These are phyloP conservation scores for Alternaria infectoria DNA, from an alignment of 2,329 filamentous ascomycete genomes.

Conservation along the genomic window DNA sequence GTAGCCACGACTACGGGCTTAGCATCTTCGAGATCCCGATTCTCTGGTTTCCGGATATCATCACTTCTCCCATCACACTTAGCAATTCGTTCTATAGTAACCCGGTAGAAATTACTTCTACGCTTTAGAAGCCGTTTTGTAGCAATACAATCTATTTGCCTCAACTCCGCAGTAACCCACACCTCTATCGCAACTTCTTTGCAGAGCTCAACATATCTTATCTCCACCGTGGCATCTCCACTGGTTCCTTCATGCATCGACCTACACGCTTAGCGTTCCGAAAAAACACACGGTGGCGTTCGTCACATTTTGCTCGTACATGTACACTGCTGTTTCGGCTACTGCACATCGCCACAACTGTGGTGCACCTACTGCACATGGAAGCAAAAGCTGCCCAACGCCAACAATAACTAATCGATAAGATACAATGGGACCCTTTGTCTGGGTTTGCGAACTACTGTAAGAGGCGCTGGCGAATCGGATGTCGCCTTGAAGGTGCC, in stretches of 20 bases:
- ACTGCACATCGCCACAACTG: slow-evolving; percentile 1
- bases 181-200: not conserved
- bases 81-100: not conserved
- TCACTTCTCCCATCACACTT: no score
- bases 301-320: not conserved
- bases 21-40: not conserved
- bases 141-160: not conserved
- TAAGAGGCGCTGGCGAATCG: not conserved
- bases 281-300: not conserved
- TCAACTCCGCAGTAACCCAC: not conserved
- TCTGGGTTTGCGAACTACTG: not conserved
- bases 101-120: not conserved
- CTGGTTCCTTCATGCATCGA: not conserved
- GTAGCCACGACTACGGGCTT: not conserved
- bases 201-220: not conserved
- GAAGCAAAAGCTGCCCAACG: not conserved
- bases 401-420: not conserved
- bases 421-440: not conserved
- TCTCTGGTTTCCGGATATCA: not conserved
- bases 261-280: not conserved
- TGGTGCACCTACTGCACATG: not conserved
- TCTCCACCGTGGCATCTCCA: not conserved
- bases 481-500: not conserved
- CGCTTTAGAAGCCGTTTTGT: not conserved
- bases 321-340: not conserved